Percentiles rank a stretch among this genome's conserved stretches.
Conservation (phyloP, 2,329 filamentous ascomycete species). For the Zymoseptoria ardabiliae region DNA sequence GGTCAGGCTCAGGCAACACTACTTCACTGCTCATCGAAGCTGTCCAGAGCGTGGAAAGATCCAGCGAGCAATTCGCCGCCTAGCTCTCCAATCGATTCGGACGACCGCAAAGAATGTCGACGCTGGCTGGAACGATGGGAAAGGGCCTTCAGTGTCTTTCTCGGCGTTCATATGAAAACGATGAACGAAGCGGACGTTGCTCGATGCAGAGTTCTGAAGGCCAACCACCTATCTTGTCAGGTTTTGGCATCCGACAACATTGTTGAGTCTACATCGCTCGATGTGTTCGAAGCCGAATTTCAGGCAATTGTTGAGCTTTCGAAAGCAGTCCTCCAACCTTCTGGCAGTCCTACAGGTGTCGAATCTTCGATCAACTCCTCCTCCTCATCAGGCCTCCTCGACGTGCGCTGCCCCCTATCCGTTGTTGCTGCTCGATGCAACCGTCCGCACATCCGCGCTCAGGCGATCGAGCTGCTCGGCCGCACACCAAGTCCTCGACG, state of each 20-base stretch:
- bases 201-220: conserved; percentile 25
- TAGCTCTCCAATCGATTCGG: conserved; percentile 11
- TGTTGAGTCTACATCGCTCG: conserved; percentile 7
- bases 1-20: conserved; percentile 28
- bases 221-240: conserved; percentile 27
- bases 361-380: conserved; percentile 7
- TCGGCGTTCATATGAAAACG: conserved; percentile 20
- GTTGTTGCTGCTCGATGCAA: conserved; percentile 22
- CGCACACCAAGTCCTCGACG: neutral
- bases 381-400: conserved; percentile 12
- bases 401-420: conserved; percentile 21
- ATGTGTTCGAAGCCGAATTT: conserved; percentile 22
- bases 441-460: conserved; percentile 9
- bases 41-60: conserved; percentile 17
- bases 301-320: conserved; percentile 27
- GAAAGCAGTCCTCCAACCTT: conserved; percentile 16
- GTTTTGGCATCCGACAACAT: conserved; percentile 24
- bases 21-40: conserved; percentile 24
- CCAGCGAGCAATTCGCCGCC: conserved; percentile 13
- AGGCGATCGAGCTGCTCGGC: conserved; percentile 14
- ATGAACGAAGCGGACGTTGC: conserved; percentile 25
- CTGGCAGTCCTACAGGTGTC: conserved; percentile 5
- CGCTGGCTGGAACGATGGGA: conserved; percentile 30
- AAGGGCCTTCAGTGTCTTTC: conserved; percentile 24
- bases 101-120: conserved; percentile 17